phyloP scores from a whole-genome alignment of 768 basidiomycete genomes.

The Cubamyces lactineus region DNA sequence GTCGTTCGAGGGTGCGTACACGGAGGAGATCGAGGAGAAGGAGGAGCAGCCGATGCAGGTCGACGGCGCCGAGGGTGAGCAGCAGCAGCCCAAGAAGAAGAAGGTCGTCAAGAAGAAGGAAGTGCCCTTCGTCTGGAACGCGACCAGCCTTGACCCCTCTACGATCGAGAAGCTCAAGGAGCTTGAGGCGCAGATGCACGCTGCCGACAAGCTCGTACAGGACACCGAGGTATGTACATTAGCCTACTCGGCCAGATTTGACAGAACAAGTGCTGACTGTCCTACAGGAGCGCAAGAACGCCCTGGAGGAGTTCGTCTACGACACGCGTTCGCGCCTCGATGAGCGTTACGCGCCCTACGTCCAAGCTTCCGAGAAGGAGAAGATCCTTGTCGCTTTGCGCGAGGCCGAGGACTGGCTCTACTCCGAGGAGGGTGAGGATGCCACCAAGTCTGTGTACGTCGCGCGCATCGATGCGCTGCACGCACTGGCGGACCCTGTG shows the following conservation, averaged over 20 bases:
- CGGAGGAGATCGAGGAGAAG: constrained; percentile 80
- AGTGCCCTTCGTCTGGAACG: constrained; percentile 68
- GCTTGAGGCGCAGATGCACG: constrained; percentile 86
- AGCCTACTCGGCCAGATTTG: neutral
- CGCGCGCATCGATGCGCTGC: constrained; percentile 77
- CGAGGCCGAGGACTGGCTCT: constrained; percentile 95
- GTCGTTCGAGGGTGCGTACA: constrained; percentile 85
- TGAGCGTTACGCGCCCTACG: constrained; percentile 78
- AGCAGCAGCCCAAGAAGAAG: constrained; percentile 76
- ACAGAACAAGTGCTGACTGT: constrained; percentile 9
- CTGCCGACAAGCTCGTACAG: constrained; percentile 92
- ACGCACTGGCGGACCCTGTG: constrained; percentile 87
- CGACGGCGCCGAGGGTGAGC: constrained; percentile 52
- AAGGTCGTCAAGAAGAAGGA: constrained; percentile 83
- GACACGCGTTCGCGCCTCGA: constrained; percentile 94
- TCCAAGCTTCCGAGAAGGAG: constrained; percentile 75
- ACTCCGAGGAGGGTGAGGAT: constrained; percentile 95
- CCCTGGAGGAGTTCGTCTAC: constrained; percentile 98
- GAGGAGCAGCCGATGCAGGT: constrained; percentile 72
- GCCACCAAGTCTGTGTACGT: constrained; percentile 96
- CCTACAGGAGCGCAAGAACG: constrained; percentile 91
- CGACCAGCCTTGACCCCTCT: constrained; percentile 65
- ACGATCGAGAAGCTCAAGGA: constrained; percentile 71
- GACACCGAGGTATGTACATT: constrained; percentile 84
- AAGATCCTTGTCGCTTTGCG: constrained; percentile 69